Evolutionary conservation across 768 basidiomycete species (phyloP).

Genomic region (Hericium coralloides): DNA sequence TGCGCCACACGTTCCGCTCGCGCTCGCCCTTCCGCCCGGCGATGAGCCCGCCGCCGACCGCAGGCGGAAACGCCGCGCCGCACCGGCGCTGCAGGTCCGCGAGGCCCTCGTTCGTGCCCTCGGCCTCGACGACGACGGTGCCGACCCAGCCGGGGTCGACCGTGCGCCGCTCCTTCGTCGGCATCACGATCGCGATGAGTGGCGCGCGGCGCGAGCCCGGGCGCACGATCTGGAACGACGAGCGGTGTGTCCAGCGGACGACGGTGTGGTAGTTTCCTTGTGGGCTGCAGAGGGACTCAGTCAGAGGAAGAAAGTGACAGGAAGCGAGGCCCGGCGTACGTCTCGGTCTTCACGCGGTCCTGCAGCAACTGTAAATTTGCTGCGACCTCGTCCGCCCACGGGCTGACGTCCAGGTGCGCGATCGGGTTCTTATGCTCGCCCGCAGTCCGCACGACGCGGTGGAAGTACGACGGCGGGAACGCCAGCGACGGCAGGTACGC

Average conservation of each 20-base stretch:
- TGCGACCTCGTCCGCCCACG: conserved; percentile 75
- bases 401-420: conserved; percentile 62
- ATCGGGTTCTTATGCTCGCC: conserved; percentile 34
- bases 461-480: conserved; percentile 85
- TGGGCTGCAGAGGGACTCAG: conserved; percentile 36
- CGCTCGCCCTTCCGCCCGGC: conserved; percentile 40
- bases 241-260: conserved; percentile 79
- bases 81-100: conserved; percentile 71
- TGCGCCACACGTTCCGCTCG: conserved; percentile 50
- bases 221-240: conserved; percentile 50
- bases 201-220: conserved; percentile 20
- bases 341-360: conserved; percentile 70
- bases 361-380: conserved; percentile 67
- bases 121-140: conserved; percentile 73
- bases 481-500: conserved; percentile 73
- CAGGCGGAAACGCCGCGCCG: conserved; percentile 57
- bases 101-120: conserved; percentile 81
- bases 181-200: conserved; percentile 23
- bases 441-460: conserved; percentile 62
- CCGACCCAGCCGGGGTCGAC: conserved; percentile 83
- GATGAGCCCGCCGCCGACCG: conserved; percentile 27
- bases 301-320: conserved; percentile 7
- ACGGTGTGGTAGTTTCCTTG: conserved; percentile 75
- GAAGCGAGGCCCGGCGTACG: conserved; percentile 40
- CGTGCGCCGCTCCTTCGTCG: conserved; percentile 20